Evolutionary conservation across 768 basidiomycete species (phyloP).

Genomic region (Sistotremastrum niveocremeum): DNA sequence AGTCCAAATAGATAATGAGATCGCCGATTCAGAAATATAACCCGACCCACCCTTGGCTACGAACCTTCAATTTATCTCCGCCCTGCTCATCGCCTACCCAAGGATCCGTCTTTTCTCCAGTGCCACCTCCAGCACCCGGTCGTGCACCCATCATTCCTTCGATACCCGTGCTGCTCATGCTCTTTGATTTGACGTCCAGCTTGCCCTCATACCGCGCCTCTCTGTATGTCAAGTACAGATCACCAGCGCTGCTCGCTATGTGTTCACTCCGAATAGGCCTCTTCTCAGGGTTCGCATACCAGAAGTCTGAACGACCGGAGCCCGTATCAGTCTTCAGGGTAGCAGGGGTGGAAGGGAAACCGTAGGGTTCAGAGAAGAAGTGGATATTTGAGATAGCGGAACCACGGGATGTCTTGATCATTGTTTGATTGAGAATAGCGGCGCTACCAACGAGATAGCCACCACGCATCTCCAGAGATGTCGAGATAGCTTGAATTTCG

Average conservation of each 20-base stretch:
- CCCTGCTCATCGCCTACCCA: conserved; percentile 20
- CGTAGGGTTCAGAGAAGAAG: conserved; percentile 23
- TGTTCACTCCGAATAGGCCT: conserved; percentile 37
- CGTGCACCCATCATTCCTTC: conserved; percentile 7
- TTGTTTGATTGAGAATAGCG: conserved; percentile 27
- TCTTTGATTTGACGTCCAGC: conserved; percentile 30
- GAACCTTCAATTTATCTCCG: conserved; percentile 13
- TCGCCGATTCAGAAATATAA: conserved; percentile 14
- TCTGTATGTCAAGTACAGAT: conserved; percentile 43
- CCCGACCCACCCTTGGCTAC: conserved; percentile 16
- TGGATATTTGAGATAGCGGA: conserved; percentile 36
- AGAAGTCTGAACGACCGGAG: conserved; percentile 38
- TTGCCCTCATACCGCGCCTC: conserved; percentile 37
- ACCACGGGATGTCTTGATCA: conserved; percentile 35
- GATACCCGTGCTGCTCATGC: conserved; percentile 14
- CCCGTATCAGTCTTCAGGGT: conserved; percentile 36
- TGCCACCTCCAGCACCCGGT: conserved; percentile 3
- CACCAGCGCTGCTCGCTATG: conserved; percentile 34
- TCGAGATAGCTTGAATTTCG: conserved; percentile 25
- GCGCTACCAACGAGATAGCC: conserved; percentile 53
- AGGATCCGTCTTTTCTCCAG: conserved; percentile 4
- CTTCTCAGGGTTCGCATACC: conserved; percentile 29
- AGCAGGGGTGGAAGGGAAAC: conserved; percentile 20
- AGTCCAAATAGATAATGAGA: not conserved
- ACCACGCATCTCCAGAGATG: conserved; percentile 32